A percentile compares a stretch with the other conserved stretches of the same genome.
phyloP scores from a whole-genome alignment of 1,139 yeast genomes.

The Blastobotrys persicus region DNA sequence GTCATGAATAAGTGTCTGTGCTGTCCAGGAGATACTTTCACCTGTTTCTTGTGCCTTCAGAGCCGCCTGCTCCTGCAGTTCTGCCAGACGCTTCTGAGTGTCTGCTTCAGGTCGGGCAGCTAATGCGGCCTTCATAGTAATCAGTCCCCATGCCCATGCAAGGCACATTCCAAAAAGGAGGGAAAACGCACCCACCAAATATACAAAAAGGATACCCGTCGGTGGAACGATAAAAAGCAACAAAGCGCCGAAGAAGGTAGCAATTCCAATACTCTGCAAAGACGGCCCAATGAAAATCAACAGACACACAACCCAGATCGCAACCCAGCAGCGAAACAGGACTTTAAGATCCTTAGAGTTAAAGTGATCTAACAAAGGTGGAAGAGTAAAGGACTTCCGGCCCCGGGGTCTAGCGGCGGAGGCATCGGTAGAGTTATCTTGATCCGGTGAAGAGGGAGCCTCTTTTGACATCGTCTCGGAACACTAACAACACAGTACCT shows the following conservation, averaged over 20 bases:
- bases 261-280: not conserved
- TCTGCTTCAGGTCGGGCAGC: conserved; percentile 4
- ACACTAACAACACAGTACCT: no score
- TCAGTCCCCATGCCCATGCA: conserved; percentile 6
- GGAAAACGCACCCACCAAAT: not conserved
- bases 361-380: conserved; percentile 5
- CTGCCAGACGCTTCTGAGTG: not conserved
- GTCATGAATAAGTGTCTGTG: conserved; percentile 5
- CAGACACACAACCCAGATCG: not conserved
- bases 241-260: conserved; percentile 5
- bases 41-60: conserved; percentile 1
- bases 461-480: not conserved
- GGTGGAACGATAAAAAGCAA: conserved; percentile 5
- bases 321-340: conserved; percentile 3
- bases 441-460: not conserved
- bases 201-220: not conserved
- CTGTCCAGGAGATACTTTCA: not conserved
- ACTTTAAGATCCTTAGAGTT: conserved; percentile 3
- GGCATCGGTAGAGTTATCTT: not conserved
- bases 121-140: conserved; percentile 3
- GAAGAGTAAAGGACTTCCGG: not conserved
- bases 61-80: conserved; percentile 3
- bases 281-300: not conserved
- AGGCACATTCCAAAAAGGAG: conserved; percentile 5
- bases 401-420: no score